These are phyloP conservation scores for Penicillium decumbens DNA, from an alignment of 2,329 filamentous ascomycete genomes.

Conservation along the genomic window DNA sequence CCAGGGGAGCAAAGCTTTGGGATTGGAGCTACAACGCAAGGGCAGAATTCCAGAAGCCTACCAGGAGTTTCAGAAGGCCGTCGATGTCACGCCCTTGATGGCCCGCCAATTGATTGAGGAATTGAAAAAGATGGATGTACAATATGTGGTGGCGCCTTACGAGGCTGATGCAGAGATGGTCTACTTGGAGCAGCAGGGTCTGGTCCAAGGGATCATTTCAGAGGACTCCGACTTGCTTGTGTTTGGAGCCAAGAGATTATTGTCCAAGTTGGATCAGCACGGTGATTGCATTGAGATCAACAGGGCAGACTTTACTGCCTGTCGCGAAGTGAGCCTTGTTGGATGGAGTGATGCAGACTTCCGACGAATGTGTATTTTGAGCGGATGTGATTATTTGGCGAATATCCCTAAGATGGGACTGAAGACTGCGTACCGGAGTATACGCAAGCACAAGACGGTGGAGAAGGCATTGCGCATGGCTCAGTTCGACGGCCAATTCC, in stretches of 20 bases:
- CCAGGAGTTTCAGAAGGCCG: slow-evolving; percentile 84
- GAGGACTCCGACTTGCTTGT: slow-evolving; percentile 96
- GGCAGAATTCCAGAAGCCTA: slow-evolving; percentile 78
- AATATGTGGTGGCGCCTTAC: slow-evolving; percentile 92
- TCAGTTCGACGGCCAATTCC: slow-evolving; percentile 82
- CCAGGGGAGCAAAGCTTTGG: slow-evolving; percentile 69
- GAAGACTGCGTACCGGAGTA: slow-evolving; percentile 86
- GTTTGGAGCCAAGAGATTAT: slow-evolving; percentile 81
- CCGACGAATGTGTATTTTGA: slow-evolving; percentile 90
- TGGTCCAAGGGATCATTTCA: slow-evolving; percentile 82
- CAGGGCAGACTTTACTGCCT: slow-evolving; percentile 80
- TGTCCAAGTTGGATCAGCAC: slow-evolving; percentile 92
- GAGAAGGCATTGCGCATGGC: slow-evolving; percentile 77
- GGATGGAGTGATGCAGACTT: slow-evolving; percentile 93
- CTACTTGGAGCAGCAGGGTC: slow-evolving; percentile 80
- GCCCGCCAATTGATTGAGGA: slow-evolving; percentile 86
- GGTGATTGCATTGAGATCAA: slow-evolving; percentile 91
- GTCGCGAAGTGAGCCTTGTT: slow-evolving; percentile 78
- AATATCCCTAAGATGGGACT: slow-evolving; percentile 80
- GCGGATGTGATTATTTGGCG: slow-evolving; percentile 91
- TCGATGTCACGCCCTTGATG: slow-evolving; percentile 96
- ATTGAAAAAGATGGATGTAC: slow-evolving; percentile 70
- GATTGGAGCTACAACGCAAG: slow-evolving; percentile 72
- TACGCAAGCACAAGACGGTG: slow-evolving; percentile 83
- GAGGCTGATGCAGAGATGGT: slow-evolving; percentile 96